A percentile compares a stretch with the other conserved stretches of the same genome.
These are phyloP conservation scores for Cochlearia excelsa DNA, from an alignment of 345 rosid species.

Conservation along the genomic window DNA sequence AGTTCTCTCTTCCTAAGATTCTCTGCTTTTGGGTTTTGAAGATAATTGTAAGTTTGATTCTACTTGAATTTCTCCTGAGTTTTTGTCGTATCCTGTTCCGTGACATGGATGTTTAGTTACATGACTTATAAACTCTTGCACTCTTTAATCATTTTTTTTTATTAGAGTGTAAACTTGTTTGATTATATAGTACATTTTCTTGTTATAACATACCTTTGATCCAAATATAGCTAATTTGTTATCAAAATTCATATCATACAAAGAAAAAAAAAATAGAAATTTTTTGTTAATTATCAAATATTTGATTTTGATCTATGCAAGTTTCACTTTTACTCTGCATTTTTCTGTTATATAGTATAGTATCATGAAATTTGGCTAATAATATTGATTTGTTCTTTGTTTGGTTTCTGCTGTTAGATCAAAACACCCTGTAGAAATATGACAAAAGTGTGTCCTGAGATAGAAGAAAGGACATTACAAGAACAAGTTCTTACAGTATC, in stretches of 20 bases:
- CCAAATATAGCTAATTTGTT: no score
- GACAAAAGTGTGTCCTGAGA: slow-evolving; percentile 41
- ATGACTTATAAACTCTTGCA: background rate
- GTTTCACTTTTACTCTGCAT: no score
- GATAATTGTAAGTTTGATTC: slow-evolving; percentile 26
- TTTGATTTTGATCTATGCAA: no score
- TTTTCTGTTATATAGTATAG: background rate
- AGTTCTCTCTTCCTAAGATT: slow-evolving; percentile 16
- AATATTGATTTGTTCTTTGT: slow-evolving; percentile 15
- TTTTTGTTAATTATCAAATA: no score
- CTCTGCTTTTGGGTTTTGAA: slow-evolving; percentile 24
- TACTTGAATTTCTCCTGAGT: slow-evolving; percentile 31
- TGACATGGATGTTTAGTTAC: slow-evolving; percentile 21
- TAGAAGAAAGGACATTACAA: slow-evolving; percentile 22
- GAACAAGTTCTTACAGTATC: slow-evolving; percentile 60
- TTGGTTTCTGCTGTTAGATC: background rate
- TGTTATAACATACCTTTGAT: no score
- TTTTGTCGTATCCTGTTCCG: slow-evolving; percentile 33
- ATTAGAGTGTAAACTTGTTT: background rate
- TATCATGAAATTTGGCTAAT: background rate
- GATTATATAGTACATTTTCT: no score
- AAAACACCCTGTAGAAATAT: slow-evolving; percentile 17
- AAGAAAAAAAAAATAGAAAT: no score
- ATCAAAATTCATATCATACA: no score
- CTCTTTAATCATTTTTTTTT: no score